A percentile compares a stretch with the other conserved stretches of the same genome.
Conservation (phyloP, 306 rosid species). For the Pterocarpus macrocarpus region DNA sequence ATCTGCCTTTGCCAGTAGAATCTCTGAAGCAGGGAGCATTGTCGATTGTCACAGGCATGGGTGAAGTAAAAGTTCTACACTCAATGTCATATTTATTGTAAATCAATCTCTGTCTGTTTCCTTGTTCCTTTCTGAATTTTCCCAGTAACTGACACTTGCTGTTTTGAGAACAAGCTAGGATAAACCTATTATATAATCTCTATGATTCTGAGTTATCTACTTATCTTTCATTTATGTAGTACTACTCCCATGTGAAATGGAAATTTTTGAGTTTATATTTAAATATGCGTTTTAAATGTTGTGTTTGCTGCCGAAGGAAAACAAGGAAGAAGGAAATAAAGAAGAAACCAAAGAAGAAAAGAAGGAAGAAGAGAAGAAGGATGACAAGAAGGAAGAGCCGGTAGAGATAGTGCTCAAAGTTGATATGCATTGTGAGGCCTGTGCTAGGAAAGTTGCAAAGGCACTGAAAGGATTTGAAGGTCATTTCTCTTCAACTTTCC, state of each 20-base stretch:
- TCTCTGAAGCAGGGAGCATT: conserved; percentile 38
- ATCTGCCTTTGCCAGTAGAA: conserved; percentile 2
- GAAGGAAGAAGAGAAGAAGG: conserved; percentile 48
- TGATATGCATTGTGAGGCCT: conserved; percentile 98
- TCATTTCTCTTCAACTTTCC: conserved; percentile 39
- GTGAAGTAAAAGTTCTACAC: conserved; percentile 65
- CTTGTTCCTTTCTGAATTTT: not conserved
- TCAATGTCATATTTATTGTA: not conserved
- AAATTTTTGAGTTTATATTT: not conserved
- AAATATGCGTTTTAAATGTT: not conserved
- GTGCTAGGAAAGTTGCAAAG: conserved; percentile 91
- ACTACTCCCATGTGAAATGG: no score
- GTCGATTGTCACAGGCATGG: conserved; percentile 56
- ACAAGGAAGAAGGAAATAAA: conserved; percentile 41
- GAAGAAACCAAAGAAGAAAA: conserved; percentile 54
- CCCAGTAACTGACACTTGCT: no score
- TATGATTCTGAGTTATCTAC: not conserved
- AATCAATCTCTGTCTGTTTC: not conserved
- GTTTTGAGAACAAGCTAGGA: no score
- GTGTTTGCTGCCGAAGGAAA: conserved; percentile 44
- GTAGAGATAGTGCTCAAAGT: conserved; percentile 85
- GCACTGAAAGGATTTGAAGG: conserved; percentile 93
- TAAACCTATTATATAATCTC: not conserved
- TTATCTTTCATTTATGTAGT: no score
- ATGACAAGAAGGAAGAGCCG: conserved; percentile 55